Conservation (phyloP, 306 rosid species). For the Medicago lupulina region DNA sequence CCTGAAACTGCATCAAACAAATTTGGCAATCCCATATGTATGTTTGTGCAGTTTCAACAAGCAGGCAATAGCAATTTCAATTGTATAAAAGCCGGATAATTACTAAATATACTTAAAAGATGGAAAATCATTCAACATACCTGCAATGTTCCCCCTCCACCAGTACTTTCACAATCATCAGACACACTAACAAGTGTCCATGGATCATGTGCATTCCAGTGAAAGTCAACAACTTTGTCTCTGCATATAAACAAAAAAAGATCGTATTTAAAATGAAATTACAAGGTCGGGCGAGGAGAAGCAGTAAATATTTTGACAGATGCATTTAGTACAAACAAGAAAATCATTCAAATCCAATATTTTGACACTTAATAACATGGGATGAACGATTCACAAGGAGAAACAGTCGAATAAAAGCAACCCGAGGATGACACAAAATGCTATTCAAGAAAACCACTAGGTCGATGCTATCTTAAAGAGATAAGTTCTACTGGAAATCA, state of each 20-base stretch:
- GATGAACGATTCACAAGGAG: not conserved
- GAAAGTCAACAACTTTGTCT: conserved; percentile 64
- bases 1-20: conserved; percentile 18
- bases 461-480: conserved; percentile 17
- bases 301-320: conserved; percentile 9
- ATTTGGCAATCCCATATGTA: conserved; percentile 4
- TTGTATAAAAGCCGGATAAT: not conserved
- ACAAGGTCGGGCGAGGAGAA: not conserved
- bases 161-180: conserved; percentile 95
- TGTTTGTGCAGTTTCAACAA: not conserved
- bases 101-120: not conserved
- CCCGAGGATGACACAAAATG: not conserved
- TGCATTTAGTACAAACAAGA: not conserved
- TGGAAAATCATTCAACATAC: conserved; percentile 41
- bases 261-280: not conserved
- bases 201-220: conserved; percentile 74
- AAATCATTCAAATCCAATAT: not conserved
- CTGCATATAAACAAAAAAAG: conserved; percentile 43
- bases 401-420: conserved; percentile 1
- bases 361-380: conserved; percentile 1
- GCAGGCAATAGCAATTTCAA: not conserved
- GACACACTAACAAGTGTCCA: conserved; percentile 99
- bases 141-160: conserved; percentile 99
- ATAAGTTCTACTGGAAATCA: conserved; percentile 20
- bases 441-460: conserved; percentile 8